Percentiles rank a stretch among this genome's conserved stretches.
These are phyloP conservation scores for Phytophthora brassicae DNA, from an alignment of 352 stramenopile genomes.

Conservation along the genomic window DNA sequence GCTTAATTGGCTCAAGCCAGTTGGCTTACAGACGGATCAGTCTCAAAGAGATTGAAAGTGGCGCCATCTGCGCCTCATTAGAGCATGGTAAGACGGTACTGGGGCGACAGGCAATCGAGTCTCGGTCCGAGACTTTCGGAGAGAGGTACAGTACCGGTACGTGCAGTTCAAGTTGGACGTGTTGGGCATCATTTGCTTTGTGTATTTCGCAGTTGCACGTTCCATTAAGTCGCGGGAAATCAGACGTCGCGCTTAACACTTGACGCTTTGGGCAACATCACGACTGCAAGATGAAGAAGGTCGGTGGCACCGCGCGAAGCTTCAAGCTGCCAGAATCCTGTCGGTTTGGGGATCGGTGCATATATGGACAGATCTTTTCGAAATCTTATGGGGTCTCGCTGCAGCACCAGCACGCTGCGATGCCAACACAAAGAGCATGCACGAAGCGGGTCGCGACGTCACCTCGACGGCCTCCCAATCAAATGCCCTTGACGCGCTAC, in stretches of 20 bases:
- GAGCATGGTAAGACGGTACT: constrained; percentile 13
- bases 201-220: constrained; percentile 6
- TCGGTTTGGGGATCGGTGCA: no score
- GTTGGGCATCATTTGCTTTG: constrained; percentile 25
- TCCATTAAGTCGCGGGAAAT: constrained; percentile 8
- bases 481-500: constrained; percentile 23
- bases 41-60: no score
- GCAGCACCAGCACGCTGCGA: no score
- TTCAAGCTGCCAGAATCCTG: no score
- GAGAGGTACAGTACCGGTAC: background rate
- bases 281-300: no score
- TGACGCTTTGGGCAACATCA: constrained; percentile 1
- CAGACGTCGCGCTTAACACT: background rate
- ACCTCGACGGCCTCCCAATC: constrained; percentile 14
- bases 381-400: no score
- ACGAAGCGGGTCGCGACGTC: no score
- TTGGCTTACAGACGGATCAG: no score
- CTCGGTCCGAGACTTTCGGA: no score
- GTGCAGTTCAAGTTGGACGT: background rate
- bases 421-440: no score
- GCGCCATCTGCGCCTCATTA: constrained; percentile 7
- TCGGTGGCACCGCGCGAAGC: background rate
- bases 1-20: background rate
- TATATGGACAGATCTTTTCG: no score
- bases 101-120: constrained; percentile 1